Percentiles rank a stretch among this genome's conserved stretches.
phyloP scores from a whole-genome alignment of 2,329 filamentous ascomycete genomes.

The Sclerotinia borealis region DNA sequence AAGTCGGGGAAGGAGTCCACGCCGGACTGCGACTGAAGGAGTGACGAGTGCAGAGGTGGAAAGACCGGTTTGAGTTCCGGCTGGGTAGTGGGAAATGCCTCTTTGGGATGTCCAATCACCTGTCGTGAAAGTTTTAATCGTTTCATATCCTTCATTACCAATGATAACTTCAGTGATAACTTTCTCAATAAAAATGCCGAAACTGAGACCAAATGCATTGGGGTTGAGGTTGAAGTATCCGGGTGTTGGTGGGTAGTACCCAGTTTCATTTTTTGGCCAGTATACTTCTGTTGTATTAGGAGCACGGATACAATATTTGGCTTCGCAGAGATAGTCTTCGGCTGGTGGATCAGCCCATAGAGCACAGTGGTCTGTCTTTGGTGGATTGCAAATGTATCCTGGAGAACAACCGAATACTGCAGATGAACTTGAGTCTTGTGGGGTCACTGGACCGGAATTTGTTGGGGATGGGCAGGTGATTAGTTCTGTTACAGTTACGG shows the following conservation, averaged over 20 bases:
- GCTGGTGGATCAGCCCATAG: slow-evolving; percentile 37
- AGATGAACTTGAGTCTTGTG: slow-evolving; percentile 24
- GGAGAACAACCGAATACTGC: slow-evolving; percentile 40
- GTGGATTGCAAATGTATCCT: slow-evolving; percentile 37
- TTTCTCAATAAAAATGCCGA: slow-evolving; percentile 52
- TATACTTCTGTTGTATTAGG: slow-evolving; percentile 27
- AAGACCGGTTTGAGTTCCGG: slow-evolving; percentile 4
- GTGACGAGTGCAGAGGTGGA: slow-evolving; percentile 3
- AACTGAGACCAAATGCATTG: slow-evolving; percentile 54
- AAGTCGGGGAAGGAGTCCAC: neutral
- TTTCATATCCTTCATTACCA: slow-evolving; percentile 13
- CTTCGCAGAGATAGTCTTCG: slow-evolving; percentile 35
- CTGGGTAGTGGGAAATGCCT: slow-evolving; percentile 37
- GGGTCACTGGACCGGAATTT: slow-evolving; percentile 20
- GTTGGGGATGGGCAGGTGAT: slow-evolving; percentile 24
- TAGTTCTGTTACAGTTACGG: slow-evolving; percentile 17
- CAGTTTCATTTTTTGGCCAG: slow-evolving; percentile 42
- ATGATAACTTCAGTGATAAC: slow-evolving; percentile 33
- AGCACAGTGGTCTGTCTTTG: slow-evolving; percentile 35
- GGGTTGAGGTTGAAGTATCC: slow-evolving; percentile 64
- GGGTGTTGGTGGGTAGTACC: slow-evolving; percentile 45
- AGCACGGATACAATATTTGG: slow-evolving; percentile 35
- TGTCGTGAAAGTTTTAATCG: slow-evolving; percentile 41
- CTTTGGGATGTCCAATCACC: slow-evolving; percentile 52
- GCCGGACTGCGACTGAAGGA: neutral